Conservation (phyloP, 495 filamentous ascomycete species). For the Tuber borchii region DNA sequence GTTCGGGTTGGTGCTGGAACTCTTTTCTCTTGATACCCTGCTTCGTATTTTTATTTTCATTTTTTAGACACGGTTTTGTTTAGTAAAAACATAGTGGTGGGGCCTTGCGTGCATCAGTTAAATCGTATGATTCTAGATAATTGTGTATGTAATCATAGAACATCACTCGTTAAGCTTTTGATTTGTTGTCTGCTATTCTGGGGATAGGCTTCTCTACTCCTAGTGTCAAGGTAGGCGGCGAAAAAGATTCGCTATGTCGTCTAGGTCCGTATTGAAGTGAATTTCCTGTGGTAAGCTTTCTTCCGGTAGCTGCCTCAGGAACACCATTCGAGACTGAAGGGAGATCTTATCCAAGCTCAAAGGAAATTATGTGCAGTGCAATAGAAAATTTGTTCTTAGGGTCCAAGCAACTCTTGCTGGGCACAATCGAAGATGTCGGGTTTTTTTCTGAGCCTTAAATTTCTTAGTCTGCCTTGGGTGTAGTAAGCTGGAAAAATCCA, state of each 20-base stretch:
- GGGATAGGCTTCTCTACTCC: neutral
- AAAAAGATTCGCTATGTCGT: neutral
- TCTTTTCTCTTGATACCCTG: neutral
- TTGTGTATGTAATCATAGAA: neutral
- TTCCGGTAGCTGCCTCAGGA: neutral
- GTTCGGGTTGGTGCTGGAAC: neutral
- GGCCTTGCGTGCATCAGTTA: neutral
- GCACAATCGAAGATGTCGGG: neutral
- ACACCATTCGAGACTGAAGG: neutral
- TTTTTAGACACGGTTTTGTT: neutral
- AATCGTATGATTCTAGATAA: neutral
- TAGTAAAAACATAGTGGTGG: neutral
- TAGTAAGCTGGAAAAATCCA: neutral
- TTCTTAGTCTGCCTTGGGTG: neutral
- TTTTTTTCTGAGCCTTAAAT: neutral
- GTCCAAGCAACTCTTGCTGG: slow-evolving; percentile 2
- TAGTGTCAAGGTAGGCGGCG: neutral
- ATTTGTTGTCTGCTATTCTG: neutral
- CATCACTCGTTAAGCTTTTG: neutral
- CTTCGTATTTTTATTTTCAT: neutral
- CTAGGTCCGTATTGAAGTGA: neutral
- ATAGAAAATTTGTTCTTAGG: neutral
- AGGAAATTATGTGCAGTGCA: neutral
- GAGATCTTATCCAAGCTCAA: neutral
- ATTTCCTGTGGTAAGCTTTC: neutral